Evolutionary conservation across 2,329 filamentous ascomycete species (phyloP).

Genomic region (Trichoderma cornu-damae): DNA sequence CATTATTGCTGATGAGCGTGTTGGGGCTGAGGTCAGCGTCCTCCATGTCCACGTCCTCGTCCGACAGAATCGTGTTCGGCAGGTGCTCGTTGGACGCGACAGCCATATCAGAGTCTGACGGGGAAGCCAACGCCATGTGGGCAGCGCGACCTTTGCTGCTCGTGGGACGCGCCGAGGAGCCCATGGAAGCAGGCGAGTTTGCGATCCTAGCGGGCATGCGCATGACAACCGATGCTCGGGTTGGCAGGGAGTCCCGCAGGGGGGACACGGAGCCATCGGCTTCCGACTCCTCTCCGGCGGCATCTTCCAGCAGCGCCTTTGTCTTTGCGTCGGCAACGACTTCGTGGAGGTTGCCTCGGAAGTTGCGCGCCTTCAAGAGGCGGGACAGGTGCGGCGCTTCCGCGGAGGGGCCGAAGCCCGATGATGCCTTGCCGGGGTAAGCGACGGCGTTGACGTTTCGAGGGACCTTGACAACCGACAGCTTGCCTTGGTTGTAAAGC

Average conservation of each 20-base stretch:
- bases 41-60: slow-evolving; percentile 49
- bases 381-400: slow-evolving; percentile 64
- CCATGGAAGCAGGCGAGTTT: slow-evolving; percentile 42
- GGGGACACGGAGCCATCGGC: slow-evolving; percentile 24
- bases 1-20: slow-evolving; percentile 67
- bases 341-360: slow-evolving; percentile 54
- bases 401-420: slow-evolving; percentile 36
- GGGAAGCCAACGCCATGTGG: slow-evolving; percentile 39
- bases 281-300: slow-evolving; percentile 53
- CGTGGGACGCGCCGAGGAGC: slow-evolving; percentile 43
- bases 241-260: slow-evolving; percentile 20
- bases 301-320: slow-evolving; percentile 47
- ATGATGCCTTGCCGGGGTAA: slow-evolving; percentile 9
- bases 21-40: slow-evolving; percentile 63
- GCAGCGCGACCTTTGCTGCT: slow-evolving; percentile 52
- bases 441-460: slow-evolving; percentile 21
- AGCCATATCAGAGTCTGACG: slow-evolving; percentile 25
- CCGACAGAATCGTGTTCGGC: slow-evolving; percentile 29
- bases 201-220: slow-evolving; percentile 55
- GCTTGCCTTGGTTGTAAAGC: slow-evolving; percentile 47
- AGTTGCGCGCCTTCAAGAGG: slow-evolving; percentile 57
- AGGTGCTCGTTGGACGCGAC: slow-evolving; percentile 23
- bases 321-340: slow-evolving; percentile 56
- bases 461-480: slow-evolving; percentile 40
- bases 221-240: slow-evolving; percentile 43